A percentile compares a stretch with the other conserved stretches of the same genome.
These are phyloP conservation scores for Geosmithia putterillii DNA, from an alignment of 2,329 filamentous ascomycete genomes.

Conservation along the genomic window DNA sequence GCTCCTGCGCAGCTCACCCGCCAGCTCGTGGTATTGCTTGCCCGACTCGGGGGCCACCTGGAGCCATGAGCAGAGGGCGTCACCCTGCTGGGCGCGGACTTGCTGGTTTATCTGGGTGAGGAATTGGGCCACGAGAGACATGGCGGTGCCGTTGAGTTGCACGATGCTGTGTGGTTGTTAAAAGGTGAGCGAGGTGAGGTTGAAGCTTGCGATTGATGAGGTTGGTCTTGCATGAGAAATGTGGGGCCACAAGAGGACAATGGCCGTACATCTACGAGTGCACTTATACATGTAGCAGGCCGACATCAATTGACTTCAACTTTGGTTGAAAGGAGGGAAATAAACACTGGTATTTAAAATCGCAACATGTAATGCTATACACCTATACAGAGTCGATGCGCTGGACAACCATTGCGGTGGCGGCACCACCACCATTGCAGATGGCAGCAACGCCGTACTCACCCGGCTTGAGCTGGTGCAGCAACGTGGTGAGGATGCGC, in stretches of 20 bases:
- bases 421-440: conserved; percentile 91
- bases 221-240: too few species aligned
- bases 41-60: conserved; percentile 62
- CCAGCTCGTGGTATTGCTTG: conserved; percentile 55
- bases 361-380: not conserved
- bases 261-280: too few species aligned
- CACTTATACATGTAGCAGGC: too few species aligned
- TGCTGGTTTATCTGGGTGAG: conserved; percentile 45
- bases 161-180: not conserved
- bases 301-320: too few species aligned
- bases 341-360: not conserved
- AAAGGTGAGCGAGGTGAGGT: not conserved
- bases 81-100: conserved; percentile 51
- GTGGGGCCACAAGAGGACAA: too few species aligned
- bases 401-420: conserved; percentile 85
- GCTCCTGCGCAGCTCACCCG: conserved; percentile 53
- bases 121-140: conserved; percentile 57
- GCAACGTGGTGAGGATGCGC: conserved; percentile 75
- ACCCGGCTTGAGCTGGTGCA: conserved; percentile 83
- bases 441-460: conserved; percentile 95
- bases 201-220: too few species aligned
- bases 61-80: conserved; percentile 55
- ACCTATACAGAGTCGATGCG: conserved; percentile 49
- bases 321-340: too few species aligned
- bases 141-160: conserved; percentile 15